Evolutionary conservation across 495 filamentous ascomycete genomes (phyloP), one percentile per base, ranked within the genome.

Genomic region (Cercophora samala): DNA sequence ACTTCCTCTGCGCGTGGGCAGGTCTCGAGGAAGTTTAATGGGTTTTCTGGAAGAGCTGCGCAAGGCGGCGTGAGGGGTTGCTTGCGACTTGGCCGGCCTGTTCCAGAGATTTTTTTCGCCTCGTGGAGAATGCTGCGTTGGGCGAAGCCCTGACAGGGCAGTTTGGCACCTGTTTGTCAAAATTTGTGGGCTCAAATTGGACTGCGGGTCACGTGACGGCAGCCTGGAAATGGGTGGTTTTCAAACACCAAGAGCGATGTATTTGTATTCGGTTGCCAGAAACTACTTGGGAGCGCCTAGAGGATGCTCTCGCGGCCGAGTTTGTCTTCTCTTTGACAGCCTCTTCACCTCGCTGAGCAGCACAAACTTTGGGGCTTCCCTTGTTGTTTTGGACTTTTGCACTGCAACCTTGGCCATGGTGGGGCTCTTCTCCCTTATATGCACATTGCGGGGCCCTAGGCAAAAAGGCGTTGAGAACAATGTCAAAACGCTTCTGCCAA

Each of bases 161-260:
- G 61, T 53, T 62, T 67, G 64, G 62, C 64, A 67, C 64, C 66
- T 60, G 71, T 74, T 74, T 3, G 58, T 64, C 51, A 62, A 42
- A 65, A 69, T 72, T 76, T 76, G 73, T 75, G 74, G 74, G 74
- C 64, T 64, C 62, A 75, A 73, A 76, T 69, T 73, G 59, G 25
- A 32, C 17, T 15, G 3, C 11, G 46, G n/a, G 54, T 76, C 74
- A 76, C 74, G 73, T 76, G 74, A 76, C 63, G 22, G 22, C 37
- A 46, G 37, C 37, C 37, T 46, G 37, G 37, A 46, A 46, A 46
- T 46, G 37, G 37, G 11, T 46, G 37, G 15, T 9, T 46, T 46
- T 46, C 13, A 8, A 46, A 9, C 37, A 46, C 37, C 37, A 46
- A 46, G 37, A 46, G 8, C 9, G 13, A 13, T 46, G 37, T 46